phyloP scores from a whole-genome alignment of 1,284 basidiomycete genomes.

The Trametes polyzona region DNA sequence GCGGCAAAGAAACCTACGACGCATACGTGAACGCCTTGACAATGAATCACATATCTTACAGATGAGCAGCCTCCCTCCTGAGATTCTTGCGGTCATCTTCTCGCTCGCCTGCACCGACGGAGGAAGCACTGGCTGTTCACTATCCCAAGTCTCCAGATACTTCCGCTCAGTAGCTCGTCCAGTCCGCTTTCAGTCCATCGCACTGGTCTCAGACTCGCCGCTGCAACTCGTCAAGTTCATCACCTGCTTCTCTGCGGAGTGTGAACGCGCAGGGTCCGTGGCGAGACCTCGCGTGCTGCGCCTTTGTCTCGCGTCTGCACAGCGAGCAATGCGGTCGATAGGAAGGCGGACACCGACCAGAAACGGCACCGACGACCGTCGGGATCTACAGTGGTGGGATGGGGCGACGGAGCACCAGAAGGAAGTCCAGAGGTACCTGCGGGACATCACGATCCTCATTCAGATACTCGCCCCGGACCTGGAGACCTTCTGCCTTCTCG shows the following conservation, averaged over 20 bases:
- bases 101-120: slow-evolving; percentile 15
- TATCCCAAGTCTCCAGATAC: slow-evolving; percentile 8
- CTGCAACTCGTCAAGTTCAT: background rate
- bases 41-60: background rate
- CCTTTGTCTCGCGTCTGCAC: background rate
- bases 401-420: background rate
- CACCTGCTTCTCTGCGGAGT: background rate
- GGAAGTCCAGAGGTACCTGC: background rate
- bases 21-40: too few species aligned
- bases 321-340: background rate
- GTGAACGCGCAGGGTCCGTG: background rate
- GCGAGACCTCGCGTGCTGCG: background rate
- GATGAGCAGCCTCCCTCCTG: slow-evolving; percentile 6
- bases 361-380: background rate
- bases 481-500: slow-evolving; percentile 9
- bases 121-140: slow-evolving; percentile 18
- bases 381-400: background rate
- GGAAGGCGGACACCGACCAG: background rate
- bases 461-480: slow-evolving; percentile 10
- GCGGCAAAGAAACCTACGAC: too few species aligned
- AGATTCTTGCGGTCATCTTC: slow-evolving; percentile 12
- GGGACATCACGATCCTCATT: slow-evolving; percentile 8
- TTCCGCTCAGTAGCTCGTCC: slow-evolving; percentile 1
- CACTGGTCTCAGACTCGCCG: background rate
- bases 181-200: slow-evolving; percentile 7